phyloP scores from a whole-genome alignment of 257 asterid genomes.

The Dorcoceras hygrometricum region DNA sequence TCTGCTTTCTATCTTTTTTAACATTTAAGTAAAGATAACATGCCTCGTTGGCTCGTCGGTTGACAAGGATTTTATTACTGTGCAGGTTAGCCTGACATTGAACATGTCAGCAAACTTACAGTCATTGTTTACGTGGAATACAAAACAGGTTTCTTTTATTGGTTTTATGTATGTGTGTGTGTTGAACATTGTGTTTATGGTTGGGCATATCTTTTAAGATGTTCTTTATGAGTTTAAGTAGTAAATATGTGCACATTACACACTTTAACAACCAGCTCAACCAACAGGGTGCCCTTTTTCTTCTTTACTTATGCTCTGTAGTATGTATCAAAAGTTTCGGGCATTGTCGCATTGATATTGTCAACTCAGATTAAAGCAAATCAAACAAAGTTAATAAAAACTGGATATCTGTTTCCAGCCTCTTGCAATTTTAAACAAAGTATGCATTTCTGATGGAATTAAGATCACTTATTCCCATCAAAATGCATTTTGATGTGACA shows the following conservation, averaged over 20 bases:
- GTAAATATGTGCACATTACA: neutral
- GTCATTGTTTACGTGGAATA: constrained; percentile 73
- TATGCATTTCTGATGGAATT: neutral
- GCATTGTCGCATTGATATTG: too few relatives aligned
- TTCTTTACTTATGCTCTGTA: too few relatives aligned
- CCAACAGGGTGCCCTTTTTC: neutral
- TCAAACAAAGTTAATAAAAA: too few relatives aligned
- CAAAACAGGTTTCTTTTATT: constrained; percentile 42
- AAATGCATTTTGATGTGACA: too few relatives aligned
- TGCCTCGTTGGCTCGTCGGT: neutral
- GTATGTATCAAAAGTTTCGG: too few relatives aligned
- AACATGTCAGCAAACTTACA: constrained; percentile 53
- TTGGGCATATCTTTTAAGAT: too few relatives aligned
- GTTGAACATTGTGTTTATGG: too few relatives aligned
- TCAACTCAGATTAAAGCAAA: too few relatives aligned
- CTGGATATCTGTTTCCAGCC: neutral
- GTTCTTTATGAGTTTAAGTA: neutral
- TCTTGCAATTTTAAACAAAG: neutral
- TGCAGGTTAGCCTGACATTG: constrained; percentile 76
- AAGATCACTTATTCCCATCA: neutral
- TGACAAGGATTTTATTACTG: constrained; percentile 18
- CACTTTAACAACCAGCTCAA: neutral
- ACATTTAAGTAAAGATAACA: neutral
- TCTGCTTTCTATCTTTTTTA: neutral
- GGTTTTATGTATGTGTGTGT: too few relatives aligned